Evolutionary conservation across 768 basidiomycete genomes (phyloP).

Genomic region (Podaxis sp.): DNA sequence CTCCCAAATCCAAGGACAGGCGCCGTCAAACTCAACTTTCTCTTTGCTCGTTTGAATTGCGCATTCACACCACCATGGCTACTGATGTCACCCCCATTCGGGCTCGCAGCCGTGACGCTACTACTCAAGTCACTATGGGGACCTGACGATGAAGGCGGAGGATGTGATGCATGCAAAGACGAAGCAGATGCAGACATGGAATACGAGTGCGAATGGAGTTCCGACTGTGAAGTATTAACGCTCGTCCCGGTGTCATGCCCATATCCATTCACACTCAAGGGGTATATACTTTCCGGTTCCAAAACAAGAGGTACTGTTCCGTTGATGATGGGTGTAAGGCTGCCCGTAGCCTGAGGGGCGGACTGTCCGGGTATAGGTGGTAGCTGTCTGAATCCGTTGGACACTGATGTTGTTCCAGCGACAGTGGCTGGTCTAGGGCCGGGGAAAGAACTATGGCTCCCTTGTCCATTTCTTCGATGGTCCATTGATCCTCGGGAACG

Average conservation of each 20-base stretch:
- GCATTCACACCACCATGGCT: neutral
- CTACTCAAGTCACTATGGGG: constrained; percentile 20
- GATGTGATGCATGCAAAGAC: constrained; percentile 10
- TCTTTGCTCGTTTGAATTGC: constrained; percentile 38
- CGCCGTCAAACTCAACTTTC: constrained; percentile 67
- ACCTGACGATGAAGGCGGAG: constrained; percentile 19
- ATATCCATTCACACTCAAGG: neutral
- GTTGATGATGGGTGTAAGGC: neutral
- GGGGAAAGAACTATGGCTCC: neutral
- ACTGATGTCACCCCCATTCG: neutral
- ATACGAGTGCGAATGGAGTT: constrained; percentile 3
- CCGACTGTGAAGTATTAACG: constrained; percentile 2
- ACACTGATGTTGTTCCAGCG: neutral
- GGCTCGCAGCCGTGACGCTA: constrained; percentile 13
- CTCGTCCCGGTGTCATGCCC: neutral
- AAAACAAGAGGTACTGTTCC: constrained; percentile 8
- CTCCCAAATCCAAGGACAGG: constrained; percentile 57
- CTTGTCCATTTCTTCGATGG: constrained; percentile 10
- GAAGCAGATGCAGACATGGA: constrained; percentile 10
- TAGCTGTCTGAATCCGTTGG: constrained; percentile 6
- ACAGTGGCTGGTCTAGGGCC: constrained; percentile 6
- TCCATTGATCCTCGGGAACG: constrained; percentile 13
- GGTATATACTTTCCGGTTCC: constrained; percentile 9
- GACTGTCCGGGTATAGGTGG: constrained; percentile 13
- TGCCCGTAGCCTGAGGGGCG: neutral